phyloP scores from a whole-genome alignment of 2,329 filamentous ascomycete genomes.

The Tolypocladium nubicola region DNA sequence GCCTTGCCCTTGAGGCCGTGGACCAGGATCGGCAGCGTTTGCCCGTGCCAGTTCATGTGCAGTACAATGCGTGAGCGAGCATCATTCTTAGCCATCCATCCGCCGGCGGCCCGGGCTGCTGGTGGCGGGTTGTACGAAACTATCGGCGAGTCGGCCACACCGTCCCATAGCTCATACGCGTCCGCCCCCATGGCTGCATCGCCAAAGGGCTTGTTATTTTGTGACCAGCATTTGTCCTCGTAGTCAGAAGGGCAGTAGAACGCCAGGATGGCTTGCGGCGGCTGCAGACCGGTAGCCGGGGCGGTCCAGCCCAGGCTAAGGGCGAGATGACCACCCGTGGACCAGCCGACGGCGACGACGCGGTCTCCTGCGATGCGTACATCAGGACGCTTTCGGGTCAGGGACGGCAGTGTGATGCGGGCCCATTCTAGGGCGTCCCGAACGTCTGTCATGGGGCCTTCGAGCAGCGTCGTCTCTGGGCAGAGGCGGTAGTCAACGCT shows the following conservation, averaged over 20 bases:
- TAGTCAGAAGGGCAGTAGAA: conserved; percentile 33
- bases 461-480: conserved; percentile 31
- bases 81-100: conserved; percentile 16
- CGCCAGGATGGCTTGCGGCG: conserved; percentile 30
- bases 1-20: conserved; percentile 12
- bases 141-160: conserved; percentile 13
- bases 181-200: not conserved
- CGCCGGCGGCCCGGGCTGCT: conserved; percentile 2
- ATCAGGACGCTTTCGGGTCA: not conserved
- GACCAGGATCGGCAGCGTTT: conserved; percentile 24
- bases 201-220: conserved; percentile 8
- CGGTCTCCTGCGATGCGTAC: conserved; percentile 12
- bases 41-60: conserved; percentile 30
- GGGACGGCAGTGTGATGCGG: conserved; percentile 16
- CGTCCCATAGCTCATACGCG: conserved; percentile 16
- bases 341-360: conserved; percentile 36
- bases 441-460: conserved; percentile 35
- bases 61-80: conserved; percentile 24
- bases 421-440: conserved; percentile 31
- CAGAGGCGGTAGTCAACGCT: conserved; percentile 40
- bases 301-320: conserved; percentile 30
- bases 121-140: conserved; percentile 4
- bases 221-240: conserved; percentile 15
- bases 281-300: conserved; percentile 11
- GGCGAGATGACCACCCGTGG: conserved; percentile 34